Evolutionary conservation across 805 yeast genomes (phyloP), one percentile per base, ranked within the genome.

Genomic region (Starmerella vitae): DNA sequence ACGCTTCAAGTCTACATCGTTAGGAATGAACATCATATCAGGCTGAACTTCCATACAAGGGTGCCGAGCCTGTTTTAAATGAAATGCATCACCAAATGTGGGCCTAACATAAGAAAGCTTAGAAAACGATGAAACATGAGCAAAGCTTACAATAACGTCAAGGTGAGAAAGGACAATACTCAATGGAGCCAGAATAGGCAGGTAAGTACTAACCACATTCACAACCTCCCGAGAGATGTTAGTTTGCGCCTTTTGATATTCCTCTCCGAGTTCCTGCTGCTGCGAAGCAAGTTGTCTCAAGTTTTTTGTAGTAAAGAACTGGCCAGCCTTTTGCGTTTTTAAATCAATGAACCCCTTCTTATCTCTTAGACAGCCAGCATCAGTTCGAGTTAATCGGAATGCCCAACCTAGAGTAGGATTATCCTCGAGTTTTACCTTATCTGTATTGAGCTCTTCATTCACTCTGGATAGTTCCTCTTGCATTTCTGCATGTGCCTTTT

Each of bases 41-140:
- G 86, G 94, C 57, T 85, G 95, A 38, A 75, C 81, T 58, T 91
- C 98, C 52, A 91, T 66, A 46, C 94, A 84, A 6, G 98, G 98
- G 56, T 91, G 98, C 47, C 98, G 71, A 0, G 96, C 83, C n/a
- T 74, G 78, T 39, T 66, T 66, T 22, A 88, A 64, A 8, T 66
- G 56, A 4, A 82, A 66, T 26, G 17, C 54, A 29, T 70, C 65
- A 37, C 78, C 60, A 63, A 86, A 65, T 27, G 52, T 66, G 2
- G 98, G 97, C 45, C 75, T 73, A 2, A 76, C 72, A 55, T 79
- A 91, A 5, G 91, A 82, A 17, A 70, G 68, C 22, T 94, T 88
- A 0, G 97, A 93, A 52, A 74, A 76, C 1, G 85, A 71, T 1
- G 85, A 68, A 0, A 76, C 82, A 53, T 81, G 84, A 0, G 97